These are phyloP conservation scores for Trichoderma lentiforme DNA, from an alignment of 2,329 filamentous ascomycete genomes.

Conservation along the genomic window DNA sequence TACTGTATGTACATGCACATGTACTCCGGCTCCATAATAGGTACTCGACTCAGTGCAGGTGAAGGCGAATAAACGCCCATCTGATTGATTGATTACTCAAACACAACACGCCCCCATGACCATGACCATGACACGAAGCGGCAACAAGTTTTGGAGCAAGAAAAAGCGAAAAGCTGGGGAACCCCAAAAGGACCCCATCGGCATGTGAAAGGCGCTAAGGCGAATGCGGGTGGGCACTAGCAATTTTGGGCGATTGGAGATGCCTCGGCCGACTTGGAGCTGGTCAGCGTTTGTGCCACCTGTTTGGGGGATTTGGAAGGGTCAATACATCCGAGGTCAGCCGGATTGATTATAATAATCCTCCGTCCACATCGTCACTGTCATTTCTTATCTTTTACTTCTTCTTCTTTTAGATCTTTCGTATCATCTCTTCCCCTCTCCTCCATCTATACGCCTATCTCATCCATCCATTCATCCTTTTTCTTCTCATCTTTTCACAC, in stretches of 20 bases:
- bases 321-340: constrained; percentile 16
- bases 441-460: not conserved
- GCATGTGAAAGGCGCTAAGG: constrained; percentile 20
- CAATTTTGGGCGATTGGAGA: constrained; percentile 24
- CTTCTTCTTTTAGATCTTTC: not conserved
- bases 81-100: not conserved
- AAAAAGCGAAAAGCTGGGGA: constrained; percentile 7
- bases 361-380: not conserved
- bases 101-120: not conserved
- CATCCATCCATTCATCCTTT: not conserved
- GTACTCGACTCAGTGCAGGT: not conserved
- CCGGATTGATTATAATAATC: constrained; percentile 6
- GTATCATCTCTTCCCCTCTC: not conserved
- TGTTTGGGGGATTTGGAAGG: not conserved
- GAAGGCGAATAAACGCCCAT: not conserved
- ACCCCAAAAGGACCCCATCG: not conserved
- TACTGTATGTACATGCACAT: not conserved
- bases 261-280: constrained; percentile 31
- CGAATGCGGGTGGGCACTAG: constrained; percentile 17
- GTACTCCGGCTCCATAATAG: not conserved
- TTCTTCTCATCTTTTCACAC: not conserved
- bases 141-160: not conserved
- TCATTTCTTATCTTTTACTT: not conserved
- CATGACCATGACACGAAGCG: not conserved
- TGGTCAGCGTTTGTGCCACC: constrained; percentile 20